phyloP scores from a whole-genome alignment of 768 basidiomycete species.

The Leccinellum rugosiceps region DNA sequence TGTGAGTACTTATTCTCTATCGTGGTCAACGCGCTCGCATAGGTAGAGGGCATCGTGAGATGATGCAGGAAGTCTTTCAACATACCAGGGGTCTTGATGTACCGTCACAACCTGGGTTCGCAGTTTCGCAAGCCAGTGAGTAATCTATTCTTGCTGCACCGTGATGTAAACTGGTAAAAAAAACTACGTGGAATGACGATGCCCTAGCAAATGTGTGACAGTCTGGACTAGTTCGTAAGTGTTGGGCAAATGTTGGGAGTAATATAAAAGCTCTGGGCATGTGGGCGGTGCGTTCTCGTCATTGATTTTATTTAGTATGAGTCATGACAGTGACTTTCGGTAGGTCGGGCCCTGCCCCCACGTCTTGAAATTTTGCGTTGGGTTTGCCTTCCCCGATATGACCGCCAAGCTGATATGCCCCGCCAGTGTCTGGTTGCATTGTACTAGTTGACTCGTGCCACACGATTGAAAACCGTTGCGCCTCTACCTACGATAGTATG shows the following conservation, averaged over 20 bases:
- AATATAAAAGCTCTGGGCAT: conserved; percentile 90
- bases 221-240: conserved; percentile 45
- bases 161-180: not conserved
- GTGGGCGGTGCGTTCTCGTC: too few relatives aligned
- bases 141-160: not conserved
- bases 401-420: conserved; percentile 34
- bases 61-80: not conserved
- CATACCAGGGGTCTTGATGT: not conserved
- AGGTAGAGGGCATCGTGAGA: not conserved
- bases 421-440: too few relatives aligned
- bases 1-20: not conserved
- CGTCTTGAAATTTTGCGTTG: conserved; percentile 63
- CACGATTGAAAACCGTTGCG: too few relatives aligned
- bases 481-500: not conserved
- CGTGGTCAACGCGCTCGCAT: not conserved
- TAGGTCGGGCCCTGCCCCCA: conserved; percentile 53
- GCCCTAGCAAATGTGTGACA: not conserved
- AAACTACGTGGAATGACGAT: not conserved
- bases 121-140: not conserved
- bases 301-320: conserved; percentile 4
- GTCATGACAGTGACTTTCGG: conserved; percentile 3
- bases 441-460: not conserved
- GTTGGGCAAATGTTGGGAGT: conserved; percentile 56
- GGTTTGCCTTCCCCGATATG: conserved; percentile 87
- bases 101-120: not conserved